Percentiles rank a stretch among this genome's conserved stretches.
Conservation (phyloP, 2,329 filamentous ascomycete genomes). For the Xylariaceae sp. region DNA sequence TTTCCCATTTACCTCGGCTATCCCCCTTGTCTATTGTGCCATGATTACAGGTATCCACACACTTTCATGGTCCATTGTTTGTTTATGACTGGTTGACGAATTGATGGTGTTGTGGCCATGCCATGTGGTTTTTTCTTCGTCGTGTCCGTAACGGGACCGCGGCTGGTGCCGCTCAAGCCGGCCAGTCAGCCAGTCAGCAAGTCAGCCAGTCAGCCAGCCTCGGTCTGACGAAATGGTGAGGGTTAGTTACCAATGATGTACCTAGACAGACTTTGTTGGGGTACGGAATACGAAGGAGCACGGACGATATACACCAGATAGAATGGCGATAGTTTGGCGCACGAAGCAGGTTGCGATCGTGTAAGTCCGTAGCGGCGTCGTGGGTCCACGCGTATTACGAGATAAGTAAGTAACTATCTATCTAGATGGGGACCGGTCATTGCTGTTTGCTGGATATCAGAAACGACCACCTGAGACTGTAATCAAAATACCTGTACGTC, state of each 20-base stretch:
- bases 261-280: too few relatives aligned
- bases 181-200: too few relatives aligned
- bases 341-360: too few relatives aligned
- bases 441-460: not conserved
- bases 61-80: not conserved
- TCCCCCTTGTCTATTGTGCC: not conserved
- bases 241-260: too few relatives aligned
- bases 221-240: constrained; percentile 6
- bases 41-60: constrained; percentile 1
- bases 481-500: not conserved
- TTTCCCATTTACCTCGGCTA: not conserved
- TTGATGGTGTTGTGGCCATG: constrained; percentile 8
- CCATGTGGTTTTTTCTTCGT: constrained; percentile 13
- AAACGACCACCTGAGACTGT: not conserved
- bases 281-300: too few relatives aligned
- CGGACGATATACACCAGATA: too few relatives aligned
- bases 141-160: constrained; percentile 15
- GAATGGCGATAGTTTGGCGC: too few relatives aligned
- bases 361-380: too few relatives aligned
- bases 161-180: constrained; percentile 13
- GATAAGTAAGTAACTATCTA: not conserved
- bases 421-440: not conserved
- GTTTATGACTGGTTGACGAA: constrained; percentile 1
- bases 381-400: not conserved
- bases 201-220: not conserved